A percentile compares a stretch with the other conserved stretches of the same genome.
phyloP scores from a whole-genome alignment of 345 rosid species.

The Chamaenerion angustifolium region DNA sequence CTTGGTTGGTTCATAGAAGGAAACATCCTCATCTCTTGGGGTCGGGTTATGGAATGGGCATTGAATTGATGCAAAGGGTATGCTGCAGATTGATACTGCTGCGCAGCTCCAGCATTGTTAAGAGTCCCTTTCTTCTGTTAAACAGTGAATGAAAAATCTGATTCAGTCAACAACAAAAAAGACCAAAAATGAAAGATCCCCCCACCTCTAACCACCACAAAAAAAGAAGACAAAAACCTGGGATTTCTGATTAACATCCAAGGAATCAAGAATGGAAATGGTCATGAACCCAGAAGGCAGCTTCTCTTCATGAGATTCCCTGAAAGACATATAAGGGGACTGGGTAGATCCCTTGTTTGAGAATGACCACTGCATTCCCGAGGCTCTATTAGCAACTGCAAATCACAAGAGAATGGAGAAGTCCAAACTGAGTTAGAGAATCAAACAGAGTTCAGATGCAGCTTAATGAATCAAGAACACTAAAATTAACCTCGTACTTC shows the following conservation, averaged over 20 bases:
- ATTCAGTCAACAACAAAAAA: no score
- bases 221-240: conserved; percentile 25
- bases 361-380: conserved; percentile 38
- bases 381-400: conserved; percentile 1
- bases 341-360: conserved; percentile 26
- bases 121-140: conserved; percentile 17
- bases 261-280: conserved; percentile 5
- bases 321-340: conserved; percentile 40
- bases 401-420: conserved; percentile 11
- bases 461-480: background rate
- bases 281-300: conserved; percentile 17
- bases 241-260: conserved; percentile 34
- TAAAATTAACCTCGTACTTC: background rate
- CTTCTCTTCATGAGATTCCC: conserved; percentile 44
- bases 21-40: conserved; percentile 38
- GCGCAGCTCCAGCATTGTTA: conserved; percentile 22
- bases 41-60: conserved; percentile 13
- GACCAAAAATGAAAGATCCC: no score
- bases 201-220: no score
- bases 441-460: background rate
- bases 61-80: conserved; percentile 23
- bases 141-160: background rate
- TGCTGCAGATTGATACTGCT: conserved; percentile 10
- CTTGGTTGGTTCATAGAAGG: conserved; percentile 31
- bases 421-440: background rate